Conservation (phyloP, 2,329 filamentous ascomycete species). For the Blumeria hordei region DNA sequence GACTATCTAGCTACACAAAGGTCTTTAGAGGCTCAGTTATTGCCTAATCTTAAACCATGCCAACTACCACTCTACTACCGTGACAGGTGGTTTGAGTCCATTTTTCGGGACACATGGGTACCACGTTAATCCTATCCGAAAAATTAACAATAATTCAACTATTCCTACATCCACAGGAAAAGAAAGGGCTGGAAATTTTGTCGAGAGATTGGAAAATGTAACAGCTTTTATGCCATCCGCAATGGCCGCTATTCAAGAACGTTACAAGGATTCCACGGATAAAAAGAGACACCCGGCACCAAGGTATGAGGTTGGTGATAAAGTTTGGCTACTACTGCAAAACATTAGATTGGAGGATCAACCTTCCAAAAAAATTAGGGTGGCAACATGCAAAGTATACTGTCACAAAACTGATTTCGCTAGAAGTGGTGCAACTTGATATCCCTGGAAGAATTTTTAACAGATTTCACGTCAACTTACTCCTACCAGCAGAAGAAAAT, state of each 20-base stretch:
- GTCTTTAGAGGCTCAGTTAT: no score
- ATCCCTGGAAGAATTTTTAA: not conserved
- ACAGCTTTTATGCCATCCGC: not conserved
- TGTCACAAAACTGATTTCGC: not conserved
- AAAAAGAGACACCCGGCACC: not conserved
- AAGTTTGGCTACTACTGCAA: not conserved
- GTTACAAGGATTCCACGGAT: not conserved
- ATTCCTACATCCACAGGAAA: not conserved
- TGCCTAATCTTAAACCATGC: no score
- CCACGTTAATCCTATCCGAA: not conserved
- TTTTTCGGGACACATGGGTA: not conserved
- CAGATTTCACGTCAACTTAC: not conserved
- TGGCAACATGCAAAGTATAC: not conserved
- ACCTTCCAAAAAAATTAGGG: not conserved
- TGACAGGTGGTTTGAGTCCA: not conserved
- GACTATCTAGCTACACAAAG: no score
- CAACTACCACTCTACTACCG: no score
- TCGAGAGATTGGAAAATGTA: not conserved
- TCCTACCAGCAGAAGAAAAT: not conserved
- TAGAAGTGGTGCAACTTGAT: not conserved
- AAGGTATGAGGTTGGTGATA: not conserved
- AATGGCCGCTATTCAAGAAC: not conserved
- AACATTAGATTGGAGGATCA: not conserved
- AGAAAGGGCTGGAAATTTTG: not conserved
- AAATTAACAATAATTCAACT: not conserved